Percentiles rank a stretch among this genome's conserved stretches.
These are phyloP conservation scores for Penium margaritaceum DNA, from an alignment of 139 green algal species.

Conservation along the genomic window DNA sequence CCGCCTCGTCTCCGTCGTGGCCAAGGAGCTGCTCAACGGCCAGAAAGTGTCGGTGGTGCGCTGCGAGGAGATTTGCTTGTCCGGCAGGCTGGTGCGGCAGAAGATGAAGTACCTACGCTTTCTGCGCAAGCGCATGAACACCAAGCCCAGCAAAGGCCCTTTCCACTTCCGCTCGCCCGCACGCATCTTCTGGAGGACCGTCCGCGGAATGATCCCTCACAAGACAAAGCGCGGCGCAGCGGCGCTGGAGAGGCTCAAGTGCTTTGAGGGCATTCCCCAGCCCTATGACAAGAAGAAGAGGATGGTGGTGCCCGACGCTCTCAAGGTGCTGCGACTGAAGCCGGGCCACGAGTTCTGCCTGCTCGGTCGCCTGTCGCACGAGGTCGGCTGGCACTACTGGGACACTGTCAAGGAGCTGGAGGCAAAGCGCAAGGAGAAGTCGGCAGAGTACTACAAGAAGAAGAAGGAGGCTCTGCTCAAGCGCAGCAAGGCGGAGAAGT, in stretches of 20 bases:
- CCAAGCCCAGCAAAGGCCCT: constrained; percentile 80
- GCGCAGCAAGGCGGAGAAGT: constrained; percentile 12
- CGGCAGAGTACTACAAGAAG: constrained; percentile 49
- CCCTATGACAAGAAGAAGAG: constrained; percentile 87
- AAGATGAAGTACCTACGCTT: constrained; percentile 74
- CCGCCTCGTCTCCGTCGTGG: constrained; percentile 84
- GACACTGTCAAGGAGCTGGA: constrained; percentile 73
- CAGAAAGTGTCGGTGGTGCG: constrained; percentile 82
- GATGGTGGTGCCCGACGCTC: constrained; percentile 90
- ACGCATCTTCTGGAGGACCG: constrained; percentile 82
- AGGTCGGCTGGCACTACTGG: constrained; percentile 95
- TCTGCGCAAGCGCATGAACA: constrained; percentile 79
- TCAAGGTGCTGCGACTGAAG: constrained; percentile 88
- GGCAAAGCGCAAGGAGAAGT: constrained; percentile 78
- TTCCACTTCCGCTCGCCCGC: constrained; percentile 88
- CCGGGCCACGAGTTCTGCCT: constrained; percentile 85
- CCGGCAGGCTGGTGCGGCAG: constrained; percentile 89
- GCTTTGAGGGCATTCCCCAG: constrained; percentile 86
- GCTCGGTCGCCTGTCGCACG: constrained; percentile 73
- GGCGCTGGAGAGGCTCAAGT: constrained; percentile 91
- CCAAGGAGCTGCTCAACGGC: constrained; percentile 93
- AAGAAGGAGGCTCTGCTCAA: constrained; percentile 49
- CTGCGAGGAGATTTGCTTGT: constrained; percentile 87
- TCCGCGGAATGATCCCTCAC: constrained; percentile 94
- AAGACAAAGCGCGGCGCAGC: constrained; percentile 86